phyloP scores from a whole-genome alignment of 169 alveolate genomes.

The Cytauxzoon felis region DNA sequence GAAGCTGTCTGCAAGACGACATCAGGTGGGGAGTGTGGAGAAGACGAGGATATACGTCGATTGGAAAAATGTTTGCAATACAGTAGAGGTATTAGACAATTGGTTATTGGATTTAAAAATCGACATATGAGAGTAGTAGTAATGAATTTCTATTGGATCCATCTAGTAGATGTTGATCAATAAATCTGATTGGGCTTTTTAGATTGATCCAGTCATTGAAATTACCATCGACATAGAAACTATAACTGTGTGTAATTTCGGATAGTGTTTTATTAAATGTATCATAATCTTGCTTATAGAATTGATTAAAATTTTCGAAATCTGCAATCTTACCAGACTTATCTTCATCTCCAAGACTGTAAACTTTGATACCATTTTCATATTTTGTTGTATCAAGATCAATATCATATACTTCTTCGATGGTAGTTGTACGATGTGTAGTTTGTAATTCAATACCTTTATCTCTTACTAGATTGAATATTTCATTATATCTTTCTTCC shows the following conservation, averaged over 20 bases:
- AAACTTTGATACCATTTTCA: not conserved
- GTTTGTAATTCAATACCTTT: constrained; percentile 1
- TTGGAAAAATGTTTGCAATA: no score
- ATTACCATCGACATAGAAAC: no score
- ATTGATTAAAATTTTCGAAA: constrained; percentile 13
- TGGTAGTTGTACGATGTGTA: not conserved
- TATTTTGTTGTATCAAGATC: not conserved
- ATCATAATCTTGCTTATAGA: not conserved
- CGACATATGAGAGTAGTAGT: constrained; percentile 15
- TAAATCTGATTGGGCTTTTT: constrained; percentile 22
- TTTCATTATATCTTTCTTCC: constrained; percentile 38
- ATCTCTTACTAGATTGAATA: constrained; percentile 16
- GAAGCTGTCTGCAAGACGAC: no score
- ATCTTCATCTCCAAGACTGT: constrained; percentile 9
- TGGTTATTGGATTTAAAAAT: no score
- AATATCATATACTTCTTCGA: not conserved
- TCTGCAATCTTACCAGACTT: constrained; percentile 23
- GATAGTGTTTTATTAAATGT: not conserved
- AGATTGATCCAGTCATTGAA: constrained; percentile 23
- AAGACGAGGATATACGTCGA: no score
- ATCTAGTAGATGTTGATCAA: not conserved
- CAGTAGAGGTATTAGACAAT: no score
- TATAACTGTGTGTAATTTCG: not conserved
- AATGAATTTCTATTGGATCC: not conserved
- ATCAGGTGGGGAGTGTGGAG: no score